Evolutionary conservation across 805 yeast species (phyloP).

Genomic region (Candida orba): DNA sequence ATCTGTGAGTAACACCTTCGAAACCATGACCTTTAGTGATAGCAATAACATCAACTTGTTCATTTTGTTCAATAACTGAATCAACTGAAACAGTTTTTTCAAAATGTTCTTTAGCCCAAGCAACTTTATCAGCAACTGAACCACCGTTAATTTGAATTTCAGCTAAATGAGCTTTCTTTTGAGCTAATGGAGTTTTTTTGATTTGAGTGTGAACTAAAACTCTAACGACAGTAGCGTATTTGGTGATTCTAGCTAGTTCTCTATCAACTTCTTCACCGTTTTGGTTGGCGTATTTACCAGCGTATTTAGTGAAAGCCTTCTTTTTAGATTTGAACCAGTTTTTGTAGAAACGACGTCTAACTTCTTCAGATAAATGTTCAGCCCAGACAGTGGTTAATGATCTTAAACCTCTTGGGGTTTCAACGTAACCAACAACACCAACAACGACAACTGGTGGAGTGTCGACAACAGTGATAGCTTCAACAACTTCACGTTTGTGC

Average conservation of each 20-base stretch:
- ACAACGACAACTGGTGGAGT: constrained; percentile 98
- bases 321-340: constrained; percentile 99
- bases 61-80: constrained; percentile 97
- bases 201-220: constrained; percentile 99
- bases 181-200: constrained; percentile 97
- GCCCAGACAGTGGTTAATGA: constrained; percentile 99
- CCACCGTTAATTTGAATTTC: constrained; percentile 99
- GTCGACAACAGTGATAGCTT: constrained; percentile 98
- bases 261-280: constrained; percentile 83
- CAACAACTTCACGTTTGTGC: constrained; percentile 99
- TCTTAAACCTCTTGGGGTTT: constrained; percentile 99
- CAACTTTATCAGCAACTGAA: constrained; percentile 93
- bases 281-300: constrained; percentile 92
- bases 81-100: constrained; percentile 97
- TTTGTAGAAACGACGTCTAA: constrained; percentile 99
- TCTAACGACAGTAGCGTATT: constrained; percentile 98
- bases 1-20: constrained; percentile 99
- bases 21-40: constrained; percentile 99
- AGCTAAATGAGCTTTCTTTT: constrained; percentile 99
- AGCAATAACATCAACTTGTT: constrained; percentile 97
- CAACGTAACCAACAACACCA: constrained; percentile 99
- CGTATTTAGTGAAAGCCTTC: constrained; percentile 99
- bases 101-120: constrained; percentile 98
- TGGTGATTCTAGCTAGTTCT: constrained; percentile 97
- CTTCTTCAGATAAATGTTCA: constrained; percentile 98